Percentiles rank a stretch among this genome's conserved stretches.
Conservation (phyloP, 2,329 filamentous ascomycete genomes). For the Chaetomium globosum region DNA sequence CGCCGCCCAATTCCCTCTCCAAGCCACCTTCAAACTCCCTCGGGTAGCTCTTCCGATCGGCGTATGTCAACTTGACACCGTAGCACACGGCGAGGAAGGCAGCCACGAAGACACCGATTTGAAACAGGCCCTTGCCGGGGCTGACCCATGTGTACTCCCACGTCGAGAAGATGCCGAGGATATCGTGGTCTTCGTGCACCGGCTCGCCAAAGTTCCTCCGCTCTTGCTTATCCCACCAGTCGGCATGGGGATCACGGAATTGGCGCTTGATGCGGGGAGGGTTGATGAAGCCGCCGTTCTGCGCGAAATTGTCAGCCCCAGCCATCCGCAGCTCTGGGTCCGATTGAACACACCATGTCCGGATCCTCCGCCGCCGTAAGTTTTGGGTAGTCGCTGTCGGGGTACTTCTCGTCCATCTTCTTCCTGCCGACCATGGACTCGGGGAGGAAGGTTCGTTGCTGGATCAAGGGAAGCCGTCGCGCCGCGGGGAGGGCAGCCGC, state of each 20-base stretch:
- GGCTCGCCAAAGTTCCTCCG: slow-evolving; percentile 96
- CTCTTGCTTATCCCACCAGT: slow-evolving; percentile 98
- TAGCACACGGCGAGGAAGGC: slow-evolving; percentile 67
- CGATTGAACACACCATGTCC: slow-evolving; percentile 55
- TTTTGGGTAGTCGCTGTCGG: slow-evolving; percentile 51
- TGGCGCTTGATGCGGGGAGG: slow-evolving; percentile 80
- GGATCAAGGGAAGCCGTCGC: slow-evolving; percentile 56
- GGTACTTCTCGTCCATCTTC: slow-evolving; percentile 57
- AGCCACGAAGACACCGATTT: slow-evolving; percentile 69
- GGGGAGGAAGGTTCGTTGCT: slow-evolving; percentile 62
- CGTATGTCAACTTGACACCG: slow-evolving; percentile 68
- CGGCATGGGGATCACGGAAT: slow-evolving; percentile 87
- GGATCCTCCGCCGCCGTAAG: slow-evolving; percentile 66
- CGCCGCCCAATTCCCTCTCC: slow-evolving; percentile 73
- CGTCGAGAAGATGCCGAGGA: slow-evolving; percentile 84
- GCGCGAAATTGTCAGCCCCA: slow-evolving; percentile 37
- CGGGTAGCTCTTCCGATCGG: slow-evolving; percentile 70
- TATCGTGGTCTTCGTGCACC: slow-evolving; percentile 94
- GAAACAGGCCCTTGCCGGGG: slow-evolving; percentile 68
- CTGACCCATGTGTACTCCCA: slow-evolving; percentile 85
- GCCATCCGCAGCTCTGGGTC: not conserved
- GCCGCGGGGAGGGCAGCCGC: slow-evolving; percentile 49
- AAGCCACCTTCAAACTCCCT: slow-evolving; percentile 73
- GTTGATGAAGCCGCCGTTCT: slow-evolving; percentile 86
- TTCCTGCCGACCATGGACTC: slow-evolving; percentile 49